Base-by-base conservation (phyloP, 345 rosid genomes). In the Acer yangbiense region DNA sequence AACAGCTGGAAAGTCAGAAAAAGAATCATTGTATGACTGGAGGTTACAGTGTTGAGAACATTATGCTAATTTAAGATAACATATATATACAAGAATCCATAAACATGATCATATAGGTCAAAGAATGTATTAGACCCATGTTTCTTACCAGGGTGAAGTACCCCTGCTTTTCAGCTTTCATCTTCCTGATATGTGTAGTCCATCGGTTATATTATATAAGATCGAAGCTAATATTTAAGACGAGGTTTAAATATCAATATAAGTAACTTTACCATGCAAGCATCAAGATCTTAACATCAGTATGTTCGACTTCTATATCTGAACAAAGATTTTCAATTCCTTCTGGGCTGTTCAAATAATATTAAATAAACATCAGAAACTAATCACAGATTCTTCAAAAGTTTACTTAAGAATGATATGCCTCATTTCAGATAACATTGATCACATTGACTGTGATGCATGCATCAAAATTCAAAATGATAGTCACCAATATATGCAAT, bases 111-210 rank as follows among this genome's bases (percentile, higher is more conserved):
- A 25, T 7, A 72, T 25, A 63, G 21, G 70, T 69, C 32, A 20
- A 69, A 74, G 44, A 32, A 12, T 23, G 50, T 6, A 12, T 63
- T 18, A 32, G 57, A 27, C 44, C 63, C 65, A 74, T 73, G 68
- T 58, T 69, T 58, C 90, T 89, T 85, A 93, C 98, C 91, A 89
- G 76, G 50, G 97, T 96, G 76, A 96, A 96, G 87, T 96, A 96
- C 75, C 97, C 99, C 73, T 94, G 99, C 84, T 90, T 96, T 86
- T 94, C 98, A 60, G 97, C 85, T 85, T 90, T 92, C 99, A 96
- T 94, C 83, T 92, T 96, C 99, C 99, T 96, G 90, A 29, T 0
- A 82, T 7, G 46, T 25, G 20, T 17, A 78, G 69, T 61, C 25
- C 77, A 21, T 67, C 65, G 72, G 55, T 75, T 75, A 68, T 73